A percentile compares a stretch with the other conserved stretches of the same genome.
These are phyloP conservation scores for Auricularia sp. DNA, from an alignment of 768 basidiomycete genomes.

Conservation along the genomic window DNA sequence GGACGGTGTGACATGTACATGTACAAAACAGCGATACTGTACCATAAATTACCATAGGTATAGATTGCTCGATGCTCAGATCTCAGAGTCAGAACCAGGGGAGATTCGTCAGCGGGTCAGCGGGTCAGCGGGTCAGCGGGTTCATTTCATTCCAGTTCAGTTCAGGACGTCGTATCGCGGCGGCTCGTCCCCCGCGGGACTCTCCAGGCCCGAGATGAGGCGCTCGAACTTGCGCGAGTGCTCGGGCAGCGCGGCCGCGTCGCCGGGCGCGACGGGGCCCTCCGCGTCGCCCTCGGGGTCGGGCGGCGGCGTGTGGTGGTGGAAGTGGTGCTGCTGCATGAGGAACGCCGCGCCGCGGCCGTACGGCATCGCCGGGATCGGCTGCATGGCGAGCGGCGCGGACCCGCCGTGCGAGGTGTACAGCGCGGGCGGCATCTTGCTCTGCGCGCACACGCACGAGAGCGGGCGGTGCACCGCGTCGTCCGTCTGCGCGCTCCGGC, in stretches of 20 bases:
- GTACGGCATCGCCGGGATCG: too few relatives aligned
- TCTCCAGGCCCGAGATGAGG: constrained; percentile 74
- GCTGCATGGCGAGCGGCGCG: constrained; percentile 35
- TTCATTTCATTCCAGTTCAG: background rate
- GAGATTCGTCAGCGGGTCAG: too few relatives aligned
- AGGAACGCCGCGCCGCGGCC: constrained; percentile 17
- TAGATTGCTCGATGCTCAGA: background rate
- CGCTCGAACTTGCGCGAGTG: constrained; percentile 55
- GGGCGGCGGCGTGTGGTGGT: constrained; percentile 1
- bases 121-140: background rate
- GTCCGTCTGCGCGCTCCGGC: constrained; percentile 11
- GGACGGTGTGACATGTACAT: too few relatives aligned
- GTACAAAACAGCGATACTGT: background rate
- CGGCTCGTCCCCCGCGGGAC: constrained; percentile 72
- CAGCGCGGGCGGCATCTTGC: constrained; percentile 30
- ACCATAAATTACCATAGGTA: background rate
- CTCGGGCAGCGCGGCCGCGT: constrained; percentile 16
- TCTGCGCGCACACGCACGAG: constrained; percentile 21
- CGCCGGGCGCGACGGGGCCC: background rate
- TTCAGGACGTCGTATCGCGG: constrained; percentile 47
- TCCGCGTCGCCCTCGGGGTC: background rate
- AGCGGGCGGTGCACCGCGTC: constrained; percentile 19
- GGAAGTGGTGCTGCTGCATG: too few relatives aligned
- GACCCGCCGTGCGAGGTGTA: constrained; percentile 33
- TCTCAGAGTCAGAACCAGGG: background rate